A percentile compares a stretch with the other conserved stretches of the same genome.
These are phyloP conservation scores for Hygrophoropsis aurantiaca DNA, from an alignment of 768 basidiomycete genomes.

Conservation along the genomic window DNA sequence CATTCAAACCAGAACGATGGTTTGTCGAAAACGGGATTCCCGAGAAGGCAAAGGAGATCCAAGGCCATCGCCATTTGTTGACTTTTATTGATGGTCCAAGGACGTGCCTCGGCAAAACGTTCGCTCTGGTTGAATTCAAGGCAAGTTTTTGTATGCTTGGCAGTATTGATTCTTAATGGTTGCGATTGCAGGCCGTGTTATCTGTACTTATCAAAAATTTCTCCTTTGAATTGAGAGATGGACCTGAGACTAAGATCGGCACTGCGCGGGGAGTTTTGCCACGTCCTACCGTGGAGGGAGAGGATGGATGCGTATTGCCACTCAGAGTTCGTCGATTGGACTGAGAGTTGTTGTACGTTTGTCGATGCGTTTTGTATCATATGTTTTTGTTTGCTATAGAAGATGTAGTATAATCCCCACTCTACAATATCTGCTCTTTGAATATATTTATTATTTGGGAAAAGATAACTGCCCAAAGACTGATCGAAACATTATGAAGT, in stretches of 20 bases:
- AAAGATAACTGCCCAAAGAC: no score
- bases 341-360: conserved; percentile 3
- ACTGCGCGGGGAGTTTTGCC: conserved; percentile 2
- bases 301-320: conserved; percentile 28
- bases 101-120: conserved; percentile 3
- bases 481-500: no score
- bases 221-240: conserved; percentile 34
- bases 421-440: no score
- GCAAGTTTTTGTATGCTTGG: background rate
- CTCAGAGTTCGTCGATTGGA: conserved; percentile 27
- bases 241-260: conserved; percentile 20
- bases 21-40: conserved; percentile 26
- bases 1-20: conserved; percentile 46
- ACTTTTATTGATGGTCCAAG: conserved; percentile 6
- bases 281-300: conserved; percentile 10
- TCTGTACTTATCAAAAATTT: conserved; percentile 28
- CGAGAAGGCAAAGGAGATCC: conserved; percentile 30
- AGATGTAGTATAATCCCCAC: no score
- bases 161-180: background rate
- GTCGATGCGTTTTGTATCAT: no score
- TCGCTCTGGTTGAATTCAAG: conserved; percentile 4
- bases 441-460: no score
- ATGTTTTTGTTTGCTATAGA: no score
- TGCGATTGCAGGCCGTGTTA: background rate
- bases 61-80: conserved; percentile 24